Conservation (phyloP, 2,329 filamentous ascomycete genomes). For the Cordyceps militaris region DNA sequence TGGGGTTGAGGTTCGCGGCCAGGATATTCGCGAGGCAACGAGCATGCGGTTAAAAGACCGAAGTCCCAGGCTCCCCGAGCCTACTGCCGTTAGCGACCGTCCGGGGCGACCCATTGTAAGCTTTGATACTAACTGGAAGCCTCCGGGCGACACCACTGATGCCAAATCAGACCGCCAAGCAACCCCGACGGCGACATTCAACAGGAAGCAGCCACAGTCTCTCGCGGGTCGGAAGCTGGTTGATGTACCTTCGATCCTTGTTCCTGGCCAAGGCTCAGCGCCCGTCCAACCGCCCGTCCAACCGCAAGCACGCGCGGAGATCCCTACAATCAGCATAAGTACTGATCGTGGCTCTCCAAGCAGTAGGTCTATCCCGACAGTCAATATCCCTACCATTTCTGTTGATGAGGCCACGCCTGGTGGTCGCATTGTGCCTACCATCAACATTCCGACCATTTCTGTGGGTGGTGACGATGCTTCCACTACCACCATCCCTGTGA, state of each 20-base stretch:
- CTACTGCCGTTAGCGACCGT: slow-evolving; percentile 83
- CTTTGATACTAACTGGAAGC: slow-evolving; percentile 81
- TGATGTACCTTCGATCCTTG: slow-evolving; percentile 47
- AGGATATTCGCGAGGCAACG: slow-evolving; percentile 85
- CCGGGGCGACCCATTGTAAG: slow-evolving; percentile 93
- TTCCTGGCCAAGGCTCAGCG: slow-evolving; percentile 41
- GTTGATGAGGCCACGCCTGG: slow-evolving; percentile 22
- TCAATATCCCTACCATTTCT: slow-evolving; percentile 46
- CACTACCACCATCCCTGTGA: slow-evolving; percentile 33
- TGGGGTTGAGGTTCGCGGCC: slow-evolving; percentile 73
- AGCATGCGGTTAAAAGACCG: slow-evolving; percentile 83
- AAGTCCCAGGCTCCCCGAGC: slow-evolving; percentile 79
- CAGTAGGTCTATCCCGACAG: slow-evolving; percentile 24
- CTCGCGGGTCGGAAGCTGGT: slow-evolving; percentile 28
- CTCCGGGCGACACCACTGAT: slow-evolving; percentile 64
- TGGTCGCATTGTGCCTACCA: slow-evolving; percentile 35
- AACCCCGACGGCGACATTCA: slow-evolving; percentile 22
- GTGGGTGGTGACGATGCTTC: slow-evolving; percentile 26
- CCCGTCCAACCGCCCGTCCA: slow-evolving; percentile 18
- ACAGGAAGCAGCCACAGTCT: slow-evolving; percentile 24
- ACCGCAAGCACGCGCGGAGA: slow-evolving; percentile 16
- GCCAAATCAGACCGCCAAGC: slow-evolving; percentile 41
- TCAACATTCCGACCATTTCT: slow-evolving; percentile 38
- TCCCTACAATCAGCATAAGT: slow-evolving; percentile 32
- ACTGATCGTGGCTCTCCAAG: slow-evolving; percentile 19